Evolutionary conservation across 805 yeast species (phyloP).

Genomic region (Zygosaccharomyces bailii): DNA sequence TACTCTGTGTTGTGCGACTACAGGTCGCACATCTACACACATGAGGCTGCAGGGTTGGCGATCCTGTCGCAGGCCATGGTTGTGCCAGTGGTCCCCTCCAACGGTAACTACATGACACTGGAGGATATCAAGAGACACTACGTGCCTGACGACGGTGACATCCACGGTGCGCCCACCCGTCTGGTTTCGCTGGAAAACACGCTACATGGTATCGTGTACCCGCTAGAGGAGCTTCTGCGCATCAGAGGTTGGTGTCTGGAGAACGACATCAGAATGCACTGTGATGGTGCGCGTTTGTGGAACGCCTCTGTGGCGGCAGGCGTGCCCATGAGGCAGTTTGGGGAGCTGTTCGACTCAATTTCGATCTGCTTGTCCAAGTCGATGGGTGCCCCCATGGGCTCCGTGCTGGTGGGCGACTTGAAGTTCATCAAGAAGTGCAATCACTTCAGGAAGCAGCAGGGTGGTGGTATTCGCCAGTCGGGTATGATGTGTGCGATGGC

Average conservation of each 20-base stretch:
- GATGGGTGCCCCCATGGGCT: conserved; percentile 91
- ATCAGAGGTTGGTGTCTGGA: conserved; percentile 68
- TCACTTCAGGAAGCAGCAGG: conserved; percentile 86
- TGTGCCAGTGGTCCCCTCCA: conserved; percentile 71
- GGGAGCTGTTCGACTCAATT: conserved; percentile 79
- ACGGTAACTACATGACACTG: conserved; percentile 71
- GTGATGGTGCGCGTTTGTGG: conserved; percentile 96
- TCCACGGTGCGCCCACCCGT: conserved; percentile 85
- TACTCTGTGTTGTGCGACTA: conserved; percentile 81
- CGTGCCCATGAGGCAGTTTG: conserved; percentile 63
- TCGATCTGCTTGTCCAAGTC: conserved; percentile 87
- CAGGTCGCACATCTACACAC: conserved; percentile 76
- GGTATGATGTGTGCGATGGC: conserved; percentile 85
- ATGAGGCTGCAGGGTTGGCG: conserved; percentile 91
- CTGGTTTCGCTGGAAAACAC: conserved; percentile 86
- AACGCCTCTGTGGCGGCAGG: conserved; percentile 74
- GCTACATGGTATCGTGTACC: conserved; percentile 75
- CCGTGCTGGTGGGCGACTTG: conserved; percentile 69
- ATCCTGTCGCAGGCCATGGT: conserved; percentile 91
- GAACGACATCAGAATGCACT: conserved; percentile 61
- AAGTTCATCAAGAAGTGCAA: conserved; percentile 63
- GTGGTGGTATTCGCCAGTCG: conserved; percentile 90
- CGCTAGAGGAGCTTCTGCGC: conserved; percentile 68
- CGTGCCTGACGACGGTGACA: conserved; percentile 72
- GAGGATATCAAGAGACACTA: conserved; percentile 68